Conservation (phyloP, 108 stramenopile species). For the Pseudonitzschia multistriata region DNA sequence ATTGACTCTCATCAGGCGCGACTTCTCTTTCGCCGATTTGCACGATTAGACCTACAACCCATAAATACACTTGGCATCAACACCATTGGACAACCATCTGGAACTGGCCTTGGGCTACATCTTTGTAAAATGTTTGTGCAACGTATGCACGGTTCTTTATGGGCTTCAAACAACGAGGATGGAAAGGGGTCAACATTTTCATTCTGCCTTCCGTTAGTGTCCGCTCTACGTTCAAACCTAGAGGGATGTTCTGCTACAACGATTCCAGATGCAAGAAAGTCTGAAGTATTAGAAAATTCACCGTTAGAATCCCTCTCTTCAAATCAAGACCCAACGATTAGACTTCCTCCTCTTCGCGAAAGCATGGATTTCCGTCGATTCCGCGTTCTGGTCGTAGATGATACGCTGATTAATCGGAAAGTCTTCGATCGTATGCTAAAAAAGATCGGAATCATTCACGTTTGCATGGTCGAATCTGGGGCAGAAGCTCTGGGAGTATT, state of each 20-base stretch:
- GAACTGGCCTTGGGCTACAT: constrained; percentile 20
- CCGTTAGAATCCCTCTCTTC: not conserved
- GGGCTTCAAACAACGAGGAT: constrained; percentile 13
- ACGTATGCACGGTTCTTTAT: constrained; percentile 9
- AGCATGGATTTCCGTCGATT: not conserved
- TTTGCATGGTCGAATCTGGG: not conserved
- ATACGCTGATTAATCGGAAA: constrained; percentile 22
- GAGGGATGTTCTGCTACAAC: not conserved
- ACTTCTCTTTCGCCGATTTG: constrained; percentile 3
- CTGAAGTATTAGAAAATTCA: not conserved
- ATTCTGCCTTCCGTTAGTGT: constrained; percentile 7
- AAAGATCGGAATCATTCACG: not conserved
- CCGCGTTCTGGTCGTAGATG: constrained; percentile 17
- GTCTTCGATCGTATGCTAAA: constrained; percentile 16
- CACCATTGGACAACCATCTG: constrained; percentile 4
- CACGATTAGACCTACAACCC: not conserved
- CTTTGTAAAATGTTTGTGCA: constrained; percentile 18
- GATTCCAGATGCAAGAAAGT: not conserved
- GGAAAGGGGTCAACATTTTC: constrained; percentile 8
- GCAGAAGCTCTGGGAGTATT: constrained; percentile 8
- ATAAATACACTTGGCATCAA: not conserved
- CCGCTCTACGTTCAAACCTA: not conserved
- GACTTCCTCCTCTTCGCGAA: not conserved
- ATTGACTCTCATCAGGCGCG: not conserved
- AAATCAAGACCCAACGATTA: not conserved